phyloP scores from a whole-genome alignment of 2,329 filamentous ascomycete genomes.

The Botrytis galanthina region DNA sequence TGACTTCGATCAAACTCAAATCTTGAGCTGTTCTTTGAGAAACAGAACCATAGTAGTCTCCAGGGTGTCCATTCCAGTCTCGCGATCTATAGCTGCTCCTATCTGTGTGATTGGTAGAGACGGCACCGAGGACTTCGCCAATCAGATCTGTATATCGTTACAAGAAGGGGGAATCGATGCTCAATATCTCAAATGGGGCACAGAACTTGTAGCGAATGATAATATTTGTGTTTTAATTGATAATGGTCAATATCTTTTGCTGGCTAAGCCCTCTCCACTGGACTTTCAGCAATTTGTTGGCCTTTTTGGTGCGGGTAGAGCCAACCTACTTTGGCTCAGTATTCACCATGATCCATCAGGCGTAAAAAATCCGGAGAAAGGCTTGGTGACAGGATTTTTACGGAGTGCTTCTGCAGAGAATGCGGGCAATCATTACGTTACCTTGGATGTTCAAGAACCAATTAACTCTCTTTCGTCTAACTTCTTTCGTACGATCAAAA shows the following conservation, averaged over 20 bases:
- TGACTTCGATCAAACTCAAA: not conserved
- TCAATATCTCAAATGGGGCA: not conserved
- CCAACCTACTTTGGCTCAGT: not conserved
- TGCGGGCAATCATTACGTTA: not conserved
- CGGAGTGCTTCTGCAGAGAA: not conserved
- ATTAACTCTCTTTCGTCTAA: not conserved
- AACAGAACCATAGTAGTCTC: not conserved
- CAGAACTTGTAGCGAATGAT: not conserved
- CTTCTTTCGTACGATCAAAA: not conserved
- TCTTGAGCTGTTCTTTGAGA: not conserved
- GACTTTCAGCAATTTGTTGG: not conserved
- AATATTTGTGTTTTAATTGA: not conserved
- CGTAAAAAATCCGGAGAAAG: not conserved
- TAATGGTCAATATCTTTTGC: not conserved
- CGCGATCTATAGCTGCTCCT: not conserved
- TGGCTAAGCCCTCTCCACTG: not conserved
- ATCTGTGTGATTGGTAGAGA: not conserved
- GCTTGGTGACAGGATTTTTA: not conserved
- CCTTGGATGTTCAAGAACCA: not conserved
- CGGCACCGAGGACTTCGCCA: not conserved
- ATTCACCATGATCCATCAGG: not conserved
- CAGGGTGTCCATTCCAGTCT: not conserved
- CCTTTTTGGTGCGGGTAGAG: not conserved
- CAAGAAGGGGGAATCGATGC: not conserved
- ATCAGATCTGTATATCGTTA: not conserved